Percentiles rank a stretch among this genome's conserved stretches.
These are phyloP conservation scores for Leucocoprinus sp. DNA, from an alignment of 768 basidiomycete genomes.

Conservation along the genomic window DNA sequence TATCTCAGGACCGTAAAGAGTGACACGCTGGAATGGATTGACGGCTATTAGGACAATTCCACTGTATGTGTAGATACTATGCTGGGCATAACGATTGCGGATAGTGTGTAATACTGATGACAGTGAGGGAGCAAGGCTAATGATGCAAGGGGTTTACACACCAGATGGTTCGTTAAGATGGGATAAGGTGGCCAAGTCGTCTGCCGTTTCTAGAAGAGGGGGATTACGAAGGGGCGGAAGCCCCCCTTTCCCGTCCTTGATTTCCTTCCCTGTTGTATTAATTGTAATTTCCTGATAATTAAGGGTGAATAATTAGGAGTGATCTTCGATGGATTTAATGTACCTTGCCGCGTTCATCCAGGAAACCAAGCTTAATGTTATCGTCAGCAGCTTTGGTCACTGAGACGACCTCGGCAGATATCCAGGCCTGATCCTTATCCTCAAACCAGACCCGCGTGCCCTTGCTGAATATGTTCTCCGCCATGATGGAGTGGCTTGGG, in stretches of 20 bases:
- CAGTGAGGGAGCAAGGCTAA: constrained; percentile 7
- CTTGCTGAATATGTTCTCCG: constrained; percentile 88
- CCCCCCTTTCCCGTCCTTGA: constrained; percentile 69
- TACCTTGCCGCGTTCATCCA: constrained; percentile 92
- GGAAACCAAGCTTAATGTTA: constrained; percentile 72
- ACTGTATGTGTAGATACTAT: constrained; percentile 98
- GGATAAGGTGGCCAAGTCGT: constrained; percentile 95
- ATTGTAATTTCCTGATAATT: constrained; percentile 61
- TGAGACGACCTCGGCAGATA: constrained; percentile 75
- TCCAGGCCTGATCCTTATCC: constrained; percentile 92
- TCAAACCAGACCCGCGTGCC: constrained; percentile 89
- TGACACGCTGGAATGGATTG: constrained; percentile 97
- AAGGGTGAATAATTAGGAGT: constrained; percentile 8
- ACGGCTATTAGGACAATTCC: constrained; percentile 98
- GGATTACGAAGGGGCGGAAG: constrained; percentile 95
- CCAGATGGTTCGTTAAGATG: constrained; percentile 98
- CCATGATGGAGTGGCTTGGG: constrained; percentile 41
- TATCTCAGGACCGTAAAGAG: constrained; percentile 93
- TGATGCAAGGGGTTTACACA: constrained; percentile 24
- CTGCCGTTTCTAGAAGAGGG: constrained; percentile 90
- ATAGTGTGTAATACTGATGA: constrained; percentile 87
- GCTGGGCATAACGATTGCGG: constrained; percentile 91
- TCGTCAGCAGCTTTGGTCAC: constrained; percentile 62
- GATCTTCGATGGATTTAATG: constrained; percentile 14
- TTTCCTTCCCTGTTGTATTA: constrained; percentile 71